Evolutionary conservation across 371 early-diverging fungal genomes (phyloP).

Genomic region (Syncephalastrum racemosum): DNA sequence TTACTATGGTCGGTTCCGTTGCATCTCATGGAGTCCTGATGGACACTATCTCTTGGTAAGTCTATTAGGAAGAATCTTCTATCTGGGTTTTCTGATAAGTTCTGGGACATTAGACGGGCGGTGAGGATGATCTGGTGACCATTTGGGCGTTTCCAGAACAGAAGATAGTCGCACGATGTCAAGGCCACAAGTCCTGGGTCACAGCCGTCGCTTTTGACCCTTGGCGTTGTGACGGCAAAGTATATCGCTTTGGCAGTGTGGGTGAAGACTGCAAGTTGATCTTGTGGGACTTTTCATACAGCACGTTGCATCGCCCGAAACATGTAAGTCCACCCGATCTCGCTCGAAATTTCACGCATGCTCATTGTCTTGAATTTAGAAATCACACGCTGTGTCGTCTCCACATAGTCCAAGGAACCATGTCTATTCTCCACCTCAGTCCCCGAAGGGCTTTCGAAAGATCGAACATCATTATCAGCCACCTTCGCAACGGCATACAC

Average conservation of each 20-base stretch:
- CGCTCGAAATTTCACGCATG: too few species aligned
- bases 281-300: conserved; percentile 92
- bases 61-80: neutral
- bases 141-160: conserved; percentile 85
- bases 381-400: too few species aligned
- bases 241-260: conserved; percentile 88
- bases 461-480: too few species aligned
- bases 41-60: conserved; percentile 86
- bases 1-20: conserved; percentile 85
- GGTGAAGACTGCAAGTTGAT: conserved; percentile 90
- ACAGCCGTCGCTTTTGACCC: conserved; percentile 91
- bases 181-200: conserved; percentile 95
- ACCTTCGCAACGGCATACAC: too few species aligned
- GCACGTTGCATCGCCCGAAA: conserved; percentile 76
- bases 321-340: conserved; percentile 39
- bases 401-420: too few species aligned
- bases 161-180: conserved; percentile 83
- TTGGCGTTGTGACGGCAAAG: conserved; percentile 79
- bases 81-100: neutral
- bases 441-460: too few species aligned
- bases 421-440: too few species aligned
- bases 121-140: conserved; percentile 95
- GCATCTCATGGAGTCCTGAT: conserved; percentile 93
- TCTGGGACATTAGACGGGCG: conserved; percentile 61
- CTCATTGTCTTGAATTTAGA: too few species aligned